These are phyloP conservation scores for Boeremia lycopersici DNA, from an alignment of 2,329 filamentous ascomycete genomes.

Conservation along the genomic window DNA sequence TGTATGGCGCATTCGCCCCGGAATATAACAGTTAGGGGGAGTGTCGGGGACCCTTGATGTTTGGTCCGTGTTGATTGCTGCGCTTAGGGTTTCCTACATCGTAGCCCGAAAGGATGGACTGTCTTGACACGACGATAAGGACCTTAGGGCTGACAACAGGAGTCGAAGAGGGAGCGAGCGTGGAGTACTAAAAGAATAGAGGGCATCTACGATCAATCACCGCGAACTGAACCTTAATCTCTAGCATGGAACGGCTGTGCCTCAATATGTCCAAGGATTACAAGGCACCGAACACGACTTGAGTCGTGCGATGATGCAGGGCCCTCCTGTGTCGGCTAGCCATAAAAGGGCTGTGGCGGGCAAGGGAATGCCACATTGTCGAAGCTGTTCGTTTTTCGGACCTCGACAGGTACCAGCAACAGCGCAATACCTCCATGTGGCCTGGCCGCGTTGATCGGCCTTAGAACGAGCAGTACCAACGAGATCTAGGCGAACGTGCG, in stretches of 20 bases:
- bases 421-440: background rate
- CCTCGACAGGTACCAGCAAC: background rate
- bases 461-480: background rate
- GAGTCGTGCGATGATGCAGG: slow-evolving; percentile 5
- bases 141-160: slow-evolving; percentile 1
- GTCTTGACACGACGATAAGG: background rate
- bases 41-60: background rate
- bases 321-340: slow-evolving; percentile 13
- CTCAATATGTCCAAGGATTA: slow-evolving; percentile 9
- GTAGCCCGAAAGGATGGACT: background rate
- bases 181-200: slow-evolving; percentile 3
- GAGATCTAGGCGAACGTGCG: background rate
- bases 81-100: background rate
- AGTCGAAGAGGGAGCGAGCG: background rate
- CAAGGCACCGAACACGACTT: background rate
- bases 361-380: background rate
- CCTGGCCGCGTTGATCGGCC: background rate
- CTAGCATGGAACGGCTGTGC: slow-evolving; percentile 9
- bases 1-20: background rate
- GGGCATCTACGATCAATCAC: slow-evolving; percentile 2
- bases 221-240: slow-evolving; percentile 9
- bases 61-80: background rate
- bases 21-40: background rate
- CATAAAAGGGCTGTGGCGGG: background rate
- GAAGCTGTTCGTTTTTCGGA: background rate